Evolutionary conservation across 2,329 filamentous ascomycete genomes (phyloP), one percentile per base, ranked within the genome.

Genomic region (Penicillium crustosum): DNA sequence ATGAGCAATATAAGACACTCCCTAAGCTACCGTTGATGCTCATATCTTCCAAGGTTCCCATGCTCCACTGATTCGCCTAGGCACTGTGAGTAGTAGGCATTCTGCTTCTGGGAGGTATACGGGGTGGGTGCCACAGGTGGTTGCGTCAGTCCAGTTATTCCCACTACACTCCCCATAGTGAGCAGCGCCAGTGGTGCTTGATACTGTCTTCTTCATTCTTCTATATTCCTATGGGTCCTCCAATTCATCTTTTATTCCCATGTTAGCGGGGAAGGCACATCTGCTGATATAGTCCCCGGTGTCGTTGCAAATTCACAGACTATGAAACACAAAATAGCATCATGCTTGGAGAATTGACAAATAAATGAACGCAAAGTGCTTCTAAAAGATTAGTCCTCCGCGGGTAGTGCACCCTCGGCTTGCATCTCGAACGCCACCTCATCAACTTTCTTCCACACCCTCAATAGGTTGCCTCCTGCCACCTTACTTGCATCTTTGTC

Each of bases 391-490:
- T 71, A 68, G 66, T 81, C 78, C 65, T 83, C 80, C 6, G 74
- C 69, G 10, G 78, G 77, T 55, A 68, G 61, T 19, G 70, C 80
- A 0, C 86, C 85, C 2, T 77, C 77, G 2, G 76, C 66, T 74
- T 91, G 88, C 77, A 96, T 71, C 71, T 82, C 77, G 43, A 78
- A 78, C 6, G 90, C 89, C 39, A 95, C 86, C 25, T 75, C 78
- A 62, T 97, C 93, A 1, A 89, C 90, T 29, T 89, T 88, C 55
- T 78, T 82, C 93, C 92, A 96, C 6, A 97, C 92, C 21, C 93
- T 85, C 57, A 97, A 74, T 3, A 96, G 63, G 72, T 97, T 97
- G 3, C 87, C 83, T 0, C 93, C 93, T 0, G 86, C 89, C 10
- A 97, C 78, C 74, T 91, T 92, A 19, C 79, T 83, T 1, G 84